phyloP scores from a whole-genome alignment of 768 basidiomycete genomes.

The Rhodotorula diobovata region DNA sequence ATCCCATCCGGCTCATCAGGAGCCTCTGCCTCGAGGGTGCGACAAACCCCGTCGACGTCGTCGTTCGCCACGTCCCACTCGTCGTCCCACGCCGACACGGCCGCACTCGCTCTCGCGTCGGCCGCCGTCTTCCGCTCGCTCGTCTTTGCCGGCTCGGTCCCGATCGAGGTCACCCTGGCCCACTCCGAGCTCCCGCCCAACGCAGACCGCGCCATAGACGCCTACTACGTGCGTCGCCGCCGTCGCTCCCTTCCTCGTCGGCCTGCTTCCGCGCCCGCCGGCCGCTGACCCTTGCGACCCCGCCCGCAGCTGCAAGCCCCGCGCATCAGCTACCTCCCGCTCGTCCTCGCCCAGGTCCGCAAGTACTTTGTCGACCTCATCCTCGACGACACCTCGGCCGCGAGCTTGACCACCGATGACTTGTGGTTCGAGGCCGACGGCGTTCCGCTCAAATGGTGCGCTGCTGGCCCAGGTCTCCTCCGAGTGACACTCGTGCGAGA shows the following conservation, averaged over 20 bases:
- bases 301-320: slow-evolving; percentile 60
- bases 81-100: too few relatives aligned
- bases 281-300: not conserved
- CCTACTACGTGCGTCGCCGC: slow-evolving; percentile 59
- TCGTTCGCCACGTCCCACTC: not conserved
- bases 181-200: slow-evolving; percentile 83
- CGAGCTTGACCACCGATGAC: slow-evolving; percentile 73
- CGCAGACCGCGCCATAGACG: slow-evolving; percentile 81
- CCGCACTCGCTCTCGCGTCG: not conserved
- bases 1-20: not conserved
- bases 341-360: slow-evolving; percentile 81
- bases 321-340: slow-evolving; percentile 85
- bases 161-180: slow-evolving; percentile 82
- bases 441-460: slow-evolving; percentile 73
- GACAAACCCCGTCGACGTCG: not conserved
- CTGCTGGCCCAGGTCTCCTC: slow-evolving; percentile 32
- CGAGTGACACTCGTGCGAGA: not conserved
- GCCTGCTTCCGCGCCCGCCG: not conserved
- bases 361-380: slow-evolving; percentile 86
- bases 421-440: slow-evolving; percentile 96
- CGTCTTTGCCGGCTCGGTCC: slow-evolving; percentile 85
- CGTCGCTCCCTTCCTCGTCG: not conserved
- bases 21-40: not conserved
- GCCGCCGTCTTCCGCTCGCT: slow-evolving; percentile 71
- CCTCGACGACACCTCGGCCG: slow-evolving; percentile 76